Percentiles rank a stretch among this genome's conserved stretches.
phyloP scores from a whole-genome alignment of 1,139 yeast genomes.

The Taiozyma sp. region DNA sequence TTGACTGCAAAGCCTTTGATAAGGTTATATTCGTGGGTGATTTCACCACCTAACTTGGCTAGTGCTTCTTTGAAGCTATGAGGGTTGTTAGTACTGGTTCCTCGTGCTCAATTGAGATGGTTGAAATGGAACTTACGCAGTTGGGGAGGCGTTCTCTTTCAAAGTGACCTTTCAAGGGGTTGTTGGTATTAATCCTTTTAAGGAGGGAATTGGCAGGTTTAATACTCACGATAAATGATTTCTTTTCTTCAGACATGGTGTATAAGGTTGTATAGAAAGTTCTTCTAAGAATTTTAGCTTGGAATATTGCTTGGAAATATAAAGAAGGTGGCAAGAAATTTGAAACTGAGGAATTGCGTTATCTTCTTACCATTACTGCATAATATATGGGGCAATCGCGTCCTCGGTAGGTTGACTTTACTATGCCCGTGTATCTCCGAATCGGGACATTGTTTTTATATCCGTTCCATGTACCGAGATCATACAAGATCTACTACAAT shows the following conservation, averaged over 20 bases:
- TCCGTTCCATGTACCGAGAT: too few species aligned
- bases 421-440: not conserved
- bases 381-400: not conserved
- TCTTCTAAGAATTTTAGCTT: not conserved
- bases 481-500: too few species aligned
- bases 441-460: not conserved
- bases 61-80: slow-evolving; percentile 25
- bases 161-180: slow-evolving; percentile 17
- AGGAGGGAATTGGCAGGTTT: not conserved
- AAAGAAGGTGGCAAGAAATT: not conserved
- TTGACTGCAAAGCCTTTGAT: slow-evolving; percentile 65
- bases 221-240: slow-evolving; percentile 18
- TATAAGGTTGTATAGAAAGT: not conserved
- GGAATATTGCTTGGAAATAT: too few species aligned
- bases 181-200: not conserved
- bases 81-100: not conserved
- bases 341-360: not conserved
- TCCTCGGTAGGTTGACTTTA: not conserved
- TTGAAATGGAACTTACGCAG: slow-evolving; percentile 4
- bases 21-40: slow-evolving; percentile 59
- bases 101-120: too few species aligned
- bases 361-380: not conserved
- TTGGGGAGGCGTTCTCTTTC: slow-evolving; percentile 17
- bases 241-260: slow-evolving; percentile 19
- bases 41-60: slow-evolving; percentile 52